Base-by-base conservation (phyloP, 768 basidiomycete species). In the Trametes maxima region DNA sequence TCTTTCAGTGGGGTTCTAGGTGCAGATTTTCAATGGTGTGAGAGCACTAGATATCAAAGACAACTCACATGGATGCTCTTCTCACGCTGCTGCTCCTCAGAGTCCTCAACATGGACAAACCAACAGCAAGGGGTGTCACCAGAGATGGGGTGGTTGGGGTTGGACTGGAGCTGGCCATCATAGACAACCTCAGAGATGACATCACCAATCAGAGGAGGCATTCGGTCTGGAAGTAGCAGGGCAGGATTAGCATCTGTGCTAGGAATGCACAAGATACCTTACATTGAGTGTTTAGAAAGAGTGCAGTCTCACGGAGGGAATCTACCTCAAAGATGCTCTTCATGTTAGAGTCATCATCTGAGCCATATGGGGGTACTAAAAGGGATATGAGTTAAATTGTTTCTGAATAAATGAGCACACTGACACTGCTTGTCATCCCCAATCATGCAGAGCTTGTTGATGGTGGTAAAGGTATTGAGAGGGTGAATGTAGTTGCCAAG, bases 221-320 rank as follows among this genome's bases (percentile, higher is more conserved):
- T 92, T 0, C 92, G 85, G 65, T 94, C 92, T 94, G 57, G 22
- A 58, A 47, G 39, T 45, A 67, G 67, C 8, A 46, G 13, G 52
- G 40, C 19, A 57, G 50, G 39, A 45, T 25, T 33, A 56, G 37
- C 45, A 57, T 65, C 28, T 71, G 37, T 24, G 28, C 25, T 25
- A 51, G 57, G 25, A 59, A 54, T 10, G 44, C 33, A 21, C 36
- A 33, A 25, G 13, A 14, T 52, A 11, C 71, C 83, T 67, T 71
- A 91, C 92, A 94, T 74, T 93, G 92, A 1, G 80, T 91, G 63
- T 91, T 77, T 40, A 94, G 76, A 62, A 93, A 85, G 4, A 83
- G 60, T 2, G 79, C 76, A 24, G 76, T 66, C 11, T 74, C 70
- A 3, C 71, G 68, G 3, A 94, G 77, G 68, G 93, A 88, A 0